These are phyloP conservation scores for Hortaea sp. DNA, from an alignment of 2,329 filamentous ascomycete species.

Conservation along the genomic window DNA sequence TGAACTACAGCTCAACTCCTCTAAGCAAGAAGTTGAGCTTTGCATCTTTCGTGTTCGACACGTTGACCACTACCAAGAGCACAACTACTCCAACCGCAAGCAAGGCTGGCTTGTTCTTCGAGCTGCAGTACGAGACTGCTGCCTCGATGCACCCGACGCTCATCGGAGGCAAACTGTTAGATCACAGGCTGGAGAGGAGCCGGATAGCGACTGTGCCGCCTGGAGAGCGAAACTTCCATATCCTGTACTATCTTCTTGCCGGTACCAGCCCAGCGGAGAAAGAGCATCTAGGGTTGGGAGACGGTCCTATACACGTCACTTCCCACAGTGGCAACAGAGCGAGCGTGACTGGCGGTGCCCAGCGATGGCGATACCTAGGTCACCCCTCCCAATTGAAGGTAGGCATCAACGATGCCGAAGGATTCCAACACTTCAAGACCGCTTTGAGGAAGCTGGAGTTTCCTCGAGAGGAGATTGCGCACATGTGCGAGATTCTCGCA, in stretches of 20 bases:
- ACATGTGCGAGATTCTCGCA: conserved; percentile 90
- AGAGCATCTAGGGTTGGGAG: conserved; percentile 62
- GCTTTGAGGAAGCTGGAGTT: conserved; percentile 91
- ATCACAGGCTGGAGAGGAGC: conserved; percentile 86
- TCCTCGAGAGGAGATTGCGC: conserved; percentile 82
- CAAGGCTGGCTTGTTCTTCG: conserved; percentile 89
- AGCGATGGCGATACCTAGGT: conserved; percentile 90
- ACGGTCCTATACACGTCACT: conserved; percentile 28
- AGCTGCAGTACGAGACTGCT: conserved; percentile 90
- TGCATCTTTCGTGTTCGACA: conserved; percentile 90
- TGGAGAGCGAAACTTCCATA: conserved; percentile 91
- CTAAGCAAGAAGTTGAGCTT: conserved; percentile 88
- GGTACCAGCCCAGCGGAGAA: conserved; percentile 89
- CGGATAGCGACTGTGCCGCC: conserved; percentile 86
- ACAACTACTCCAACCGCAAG: conserved; percentile 91
- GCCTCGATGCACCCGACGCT: conserved; percentile 75
- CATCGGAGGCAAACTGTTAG: conserved; percentile 87
- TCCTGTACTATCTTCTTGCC: conserved; percentile 88
- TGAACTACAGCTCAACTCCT: conserved; percentile 85
- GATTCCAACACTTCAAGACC: conserved; percentile 96
- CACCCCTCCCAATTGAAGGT: conserved; percentile 96
- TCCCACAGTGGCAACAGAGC: conserved; percentile 47
- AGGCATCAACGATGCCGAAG: conserved; percentile 89
- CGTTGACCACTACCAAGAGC: conserved; percentile 92
- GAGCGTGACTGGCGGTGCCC: conserved; percentile 49